Evolutionary conservation across 805 yeast species (phyloP).

Genomic region (Tanozyma kutaoensis): DNA sequence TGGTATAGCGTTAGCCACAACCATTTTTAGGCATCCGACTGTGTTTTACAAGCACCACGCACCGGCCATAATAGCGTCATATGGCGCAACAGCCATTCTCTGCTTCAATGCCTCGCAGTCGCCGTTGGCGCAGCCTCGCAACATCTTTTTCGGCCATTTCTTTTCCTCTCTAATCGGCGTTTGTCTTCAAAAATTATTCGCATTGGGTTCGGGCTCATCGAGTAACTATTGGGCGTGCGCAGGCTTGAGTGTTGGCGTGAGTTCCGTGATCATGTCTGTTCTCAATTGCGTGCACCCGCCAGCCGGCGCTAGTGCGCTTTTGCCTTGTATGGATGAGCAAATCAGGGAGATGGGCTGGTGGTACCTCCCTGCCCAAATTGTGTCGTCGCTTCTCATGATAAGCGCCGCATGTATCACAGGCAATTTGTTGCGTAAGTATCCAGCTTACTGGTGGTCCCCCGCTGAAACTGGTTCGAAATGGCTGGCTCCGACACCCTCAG

Average conservation of each 20-base stretch:
- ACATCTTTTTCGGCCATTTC: conserved; percentile 43
- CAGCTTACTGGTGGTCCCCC: conserved; percentile 49
- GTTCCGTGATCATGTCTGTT: conserved; percentile 40
- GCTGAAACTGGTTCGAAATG: too few relatives aligned
- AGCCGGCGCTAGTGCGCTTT: conserved; percentile 55
- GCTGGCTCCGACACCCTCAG: too few relatives aligned
- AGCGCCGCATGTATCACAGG: conserved; percentile 39
- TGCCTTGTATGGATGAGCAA: conserved; percentile 35
- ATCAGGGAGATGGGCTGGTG: conserved; percentile 49
- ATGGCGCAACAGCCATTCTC: conserved; percentile 53
- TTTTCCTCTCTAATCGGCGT: conserved; percentile 40
- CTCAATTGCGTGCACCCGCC: conserved; percentile 57
- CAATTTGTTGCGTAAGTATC: conserved; percentile 40
- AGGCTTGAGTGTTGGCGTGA: conserved; percentile 39
- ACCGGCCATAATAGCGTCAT: conserved; percentile 38
- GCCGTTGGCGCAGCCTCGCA: conserved; percentile 57
- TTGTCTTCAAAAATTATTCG: conserved; percentile 39
- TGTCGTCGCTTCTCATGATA: conserved; percentile 34
- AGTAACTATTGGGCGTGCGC: conserved; percentile 44
- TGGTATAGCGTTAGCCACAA: conserved; percentile 34
- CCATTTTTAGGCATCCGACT: conserved; percentile 25
- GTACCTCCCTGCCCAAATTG: conserved; percentile 42
- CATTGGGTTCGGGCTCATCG: conserved; percentile 26
- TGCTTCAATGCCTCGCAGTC: conserved; percentile 40
- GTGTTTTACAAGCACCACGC: conserved; percentile 27